Conservation (phyloP, 2,329 filamentous ascomycete genomes). For the Ophiocordyceps camponoti-saundersi region DNA sequence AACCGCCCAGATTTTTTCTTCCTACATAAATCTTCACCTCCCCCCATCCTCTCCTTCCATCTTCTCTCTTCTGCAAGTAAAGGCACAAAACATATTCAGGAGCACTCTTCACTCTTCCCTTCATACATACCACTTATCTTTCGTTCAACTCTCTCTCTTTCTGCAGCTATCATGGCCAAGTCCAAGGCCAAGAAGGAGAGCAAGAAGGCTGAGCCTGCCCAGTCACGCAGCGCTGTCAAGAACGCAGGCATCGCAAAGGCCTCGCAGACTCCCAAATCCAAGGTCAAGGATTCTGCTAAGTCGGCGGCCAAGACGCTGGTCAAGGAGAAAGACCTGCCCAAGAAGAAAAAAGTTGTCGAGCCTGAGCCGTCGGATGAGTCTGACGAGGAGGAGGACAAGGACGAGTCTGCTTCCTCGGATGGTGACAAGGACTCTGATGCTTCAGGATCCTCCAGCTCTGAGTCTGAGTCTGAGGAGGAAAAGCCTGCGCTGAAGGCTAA, state of each 20-base stretch:
- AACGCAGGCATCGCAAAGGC: slow-evolving; percentile 51
- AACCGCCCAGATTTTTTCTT: not conserved
- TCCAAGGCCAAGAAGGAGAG: slow-evolving; percentile 39
- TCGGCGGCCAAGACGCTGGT: slow-evolving; percentile 31
- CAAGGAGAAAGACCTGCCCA: slow-evolving; percentile 27
- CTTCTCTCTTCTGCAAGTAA: not conserved
- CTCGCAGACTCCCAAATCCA: slow-evolving; percentile 46
- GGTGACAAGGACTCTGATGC: slow-evolving; percentile 10
- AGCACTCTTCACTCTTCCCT: not conserved
- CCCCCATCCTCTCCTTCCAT: not conserved
- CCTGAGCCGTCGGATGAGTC: slow-evolving; percentile 20
- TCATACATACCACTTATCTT: not conserved
- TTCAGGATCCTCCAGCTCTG: slow-evolving; percentile 4
- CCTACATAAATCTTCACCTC: not conserved
- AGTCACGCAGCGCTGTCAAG: slow-evolving; percentile 38
- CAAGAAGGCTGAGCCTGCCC: slow-evolving; percentile 35
- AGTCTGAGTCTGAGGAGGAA: slow-evolving; percentile 9
- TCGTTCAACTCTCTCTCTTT: slow-evolving; percentile 4
- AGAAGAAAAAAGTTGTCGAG: slow-evolving; percentile 27
- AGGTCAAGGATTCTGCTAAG: slow-evolving; percentile 47
- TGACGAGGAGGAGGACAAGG: slow-evolving; percentile 5
- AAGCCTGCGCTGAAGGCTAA: slow-evolving; percentile 2
- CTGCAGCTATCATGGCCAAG: slow-evolving; percentile 40
- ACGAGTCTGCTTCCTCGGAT: slow-evolving; percentile 17
- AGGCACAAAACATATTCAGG: not conserved